Evolutionary conservation across 1,284 basidiomycete genomes (phyloP), one percentile per base, ranked within the genome.

Genomic region (Heterobasidion parviporum): DNA sequence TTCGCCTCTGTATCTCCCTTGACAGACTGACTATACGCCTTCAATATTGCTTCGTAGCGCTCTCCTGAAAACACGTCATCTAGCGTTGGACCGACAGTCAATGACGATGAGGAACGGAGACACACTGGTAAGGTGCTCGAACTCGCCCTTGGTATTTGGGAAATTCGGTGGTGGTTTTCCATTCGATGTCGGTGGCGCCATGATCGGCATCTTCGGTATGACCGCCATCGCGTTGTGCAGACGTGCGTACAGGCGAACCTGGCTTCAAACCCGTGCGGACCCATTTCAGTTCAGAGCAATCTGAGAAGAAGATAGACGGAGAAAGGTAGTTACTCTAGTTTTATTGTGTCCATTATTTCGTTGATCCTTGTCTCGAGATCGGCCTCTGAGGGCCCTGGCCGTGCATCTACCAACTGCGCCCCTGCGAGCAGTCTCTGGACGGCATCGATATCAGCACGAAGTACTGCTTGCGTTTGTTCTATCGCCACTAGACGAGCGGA

Each of bases 101-200:
- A 26, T 41, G 16, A 16, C 9, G 35, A 38, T 16, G 38, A 18
- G 52, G 45, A 18, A n/a, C 34, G 18, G 14, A 26, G 44, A 32
- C 44, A 45, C 50, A 73, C 72, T 73, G 8, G 70, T 74, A 33
- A 74, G 61, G 56, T 72, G 70, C 57, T 73, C 72, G 55, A 73
- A 73, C 60, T 74, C 72, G 55, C 72, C 72, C 62, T 71, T 70
- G 2, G 72, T 73, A 3, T 61, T 67, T 16, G 72, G 72, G 63
- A 70, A 72, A 57, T 72, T 70, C 18, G 59, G 57, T 8, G 71
- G 70, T 2, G 65, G 54, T 61, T 73, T 73, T 3, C 72, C 70
- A 53, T 66, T 67, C 18, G 67, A 64, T 60, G 66, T 67, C 15
- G 65, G 58, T 3, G 66, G 65, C 15, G 70, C 62, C 57, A 65